phyloP scores from a whole-genome alignment of 768 basidiomycete species.

The Lactarius sanguifluus region DNA sequence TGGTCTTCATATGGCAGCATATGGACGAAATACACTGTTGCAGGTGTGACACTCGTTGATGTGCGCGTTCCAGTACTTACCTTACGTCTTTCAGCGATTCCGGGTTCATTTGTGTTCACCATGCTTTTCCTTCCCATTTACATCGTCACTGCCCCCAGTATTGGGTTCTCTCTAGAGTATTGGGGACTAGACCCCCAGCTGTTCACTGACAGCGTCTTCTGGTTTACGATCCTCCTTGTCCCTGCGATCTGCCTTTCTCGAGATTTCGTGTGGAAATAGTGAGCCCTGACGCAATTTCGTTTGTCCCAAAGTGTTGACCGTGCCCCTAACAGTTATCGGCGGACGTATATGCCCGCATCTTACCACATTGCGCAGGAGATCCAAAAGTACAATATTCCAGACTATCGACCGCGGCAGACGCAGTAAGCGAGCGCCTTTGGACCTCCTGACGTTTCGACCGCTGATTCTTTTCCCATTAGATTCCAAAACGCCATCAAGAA shows the following conservation, averaged over 20 bases:
- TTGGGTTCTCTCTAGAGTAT: slow-evolving; percentile 91
- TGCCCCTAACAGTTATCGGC: slow-evolving; percentile 62
- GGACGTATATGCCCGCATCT: slow-evolving; percentile 87
- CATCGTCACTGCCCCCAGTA: slow-evolving; percentile 77
- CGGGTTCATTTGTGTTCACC: slow-evolving; percentile 95
- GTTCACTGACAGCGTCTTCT: slow-evolving; percentile 88
- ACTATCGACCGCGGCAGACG: slow-evolving; percentile 95
- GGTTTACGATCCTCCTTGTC: slow-evolving; percentile 80
- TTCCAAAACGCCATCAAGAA: slow-evolving; percentile 99
- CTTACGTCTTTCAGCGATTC: slow-evolving; percentile 64
- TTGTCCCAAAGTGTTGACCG: slow-evolving; percentile 20
- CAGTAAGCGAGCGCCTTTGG: slow-evolving; percentile 63
- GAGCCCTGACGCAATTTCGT: slow-evolving; percentile 37
- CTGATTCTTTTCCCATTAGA: slow-evolving; percentile 41
- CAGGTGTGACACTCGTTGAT: slow-evolving; percentile 48
- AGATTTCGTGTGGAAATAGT: slow-evolving; percentile 99
- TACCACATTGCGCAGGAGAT: slow-evolving; percentile 99
- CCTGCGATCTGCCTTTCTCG: slow-evolving; percentile 83
- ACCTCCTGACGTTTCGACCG: slow-evolving; percentile 20
- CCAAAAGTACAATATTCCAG: slow-evolving; percentile 98
- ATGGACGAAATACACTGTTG: slow-evolving; percentile 99
- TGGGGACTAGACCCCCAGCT: slow-evolving; percentile 83
- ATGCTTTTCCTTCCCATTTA: slow-evolving; percentile 94
- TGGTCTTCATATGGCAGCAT: slow-evolving; percentile 49
- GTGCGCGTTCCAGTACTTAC: slow-evolving; percentile 9